A percentile compares a stretch with the other conserved stretches of the same genome.
These are phyloP conservation scores for Pneumocystis murina DNA, from an alignment of 1,139 yeast genomes.

Conservation along the genomic window DNA sequence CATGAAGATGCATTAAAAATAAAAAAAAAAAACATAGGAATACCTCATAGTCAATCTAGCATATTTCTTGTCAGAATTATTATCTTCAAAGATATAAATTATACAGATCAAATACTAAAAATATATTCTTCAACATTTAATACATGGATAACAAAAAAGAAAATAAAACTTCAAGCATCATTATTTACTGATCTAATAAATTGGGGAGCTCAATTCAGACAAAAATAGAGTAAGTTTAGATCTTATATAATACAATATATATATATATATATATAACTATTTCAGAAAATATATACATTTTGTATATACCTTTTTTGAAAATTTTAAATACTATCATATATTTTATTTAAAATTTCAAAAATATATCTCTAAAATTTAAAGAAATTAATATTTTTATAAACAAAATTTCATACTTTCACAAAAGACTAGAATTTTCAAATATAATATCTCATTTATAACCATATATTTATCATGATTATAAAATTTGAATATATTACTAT, in stretches of 20 bases:
- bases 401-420: no score
- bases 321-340: no score
- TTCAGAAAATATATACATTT: no score
- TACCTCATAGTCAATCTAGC: constrained; percentile 49
- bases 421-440: no score
- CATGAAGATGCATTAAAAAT: constrained; percentile 32
- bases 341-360: no score
- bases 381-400: no score
- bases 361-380: no score
- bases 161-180: constrained; percentile 41
- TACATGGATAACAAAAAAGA: constrained; percentile 38
- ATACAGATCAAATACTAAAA: constrained; percentile 30
- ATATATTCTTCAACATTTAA: constrained; percentile 43
- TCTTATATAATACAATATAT: neutral
- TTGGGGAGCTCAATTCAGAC: constrained; percentile 31
- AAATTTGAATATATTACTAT: no score
- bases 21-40: constrained; percentile 35
- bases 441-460: no score
- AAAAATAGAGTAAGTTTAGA: neutral
- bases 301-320: no score
- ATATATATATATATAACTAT: neutral
- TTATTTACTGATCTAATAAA: constrained; percentile 67
- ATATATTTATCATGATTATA: no score
- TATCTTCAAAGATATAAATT: constrained; percentile 14
- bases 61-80: constrained; percentile 50